Conservation (phyloP, 1,284 basidiomycete species). For the Trichosporon ovoides region DNA sequence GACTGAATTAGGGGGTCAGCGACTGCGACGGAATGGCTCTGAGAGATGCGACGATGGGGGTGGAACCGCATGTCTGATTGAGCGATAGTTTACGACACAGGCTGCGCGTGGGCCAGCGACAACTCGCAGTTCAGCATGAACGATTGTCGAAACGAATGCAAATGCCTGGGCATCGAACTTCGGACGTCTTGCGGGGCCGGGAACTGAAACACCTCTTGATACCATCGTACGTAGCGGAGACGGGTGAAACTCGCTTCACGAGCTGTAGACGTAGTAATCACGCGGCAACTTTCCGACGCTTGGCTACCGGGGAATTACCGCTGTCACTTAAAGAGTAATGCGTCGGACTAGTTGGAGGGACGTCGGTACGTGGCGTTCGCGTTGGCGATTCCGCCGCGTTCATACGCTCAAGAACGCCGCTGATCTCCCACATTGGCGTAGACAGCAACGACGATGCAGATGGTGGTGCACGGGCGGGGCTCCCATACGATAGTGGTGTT, state of each 20-base stretch:
- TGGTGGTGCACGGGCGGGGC: conserved; percentile 26
- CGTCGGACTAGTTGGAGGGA: conserved; percentile 38
- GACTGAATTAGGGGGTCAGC: too few relatives aligned
- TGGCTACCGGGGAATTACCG: conserved; percentile 21
- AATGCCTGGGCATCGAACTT: too few relatives aligned
- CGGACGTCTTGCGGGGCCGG: too few relatives aligned
- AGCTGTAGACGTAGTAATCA: background rate
- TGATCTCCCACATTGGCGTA: conserved; percentile 44
- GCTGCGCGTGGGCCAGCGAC: too few relatives aligned
- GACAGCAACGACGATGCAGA: conserved; percentile 25
- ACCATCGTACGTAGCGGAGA: too few relatives aligned
- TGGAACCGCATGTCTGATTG: too few relatives aligned
- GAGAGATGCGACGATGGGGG: too few relatives aligned
- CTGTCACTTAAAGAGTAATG: conserved; percentile 27
- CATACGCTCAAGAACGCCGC: conserved; percentile 35
- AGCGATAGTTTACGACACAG: too few relatives aligned
- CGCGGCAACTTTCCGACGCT: conserved; percentile 17
- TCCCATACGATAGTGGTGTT: conserved; percentile 31
- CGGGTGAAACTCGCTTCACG: background rate
- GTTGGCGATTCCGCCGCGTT: conserved; percentile 26
- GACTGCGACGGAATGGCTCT: too few relatives aligned
- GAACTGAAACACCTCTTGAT: too few relatives aligned
- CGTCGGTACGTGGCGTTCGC: conserved; percentile 24
- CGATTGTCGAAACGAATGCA: too few relatives aligned
- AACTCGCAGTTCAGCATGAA: too few relatives aligned